Evolutionary conservation across 805 yeast genomes (phyloP), one percentile per base, ranked within the genome.

Genomic region (Cyberlindnera veronae): DNA sequence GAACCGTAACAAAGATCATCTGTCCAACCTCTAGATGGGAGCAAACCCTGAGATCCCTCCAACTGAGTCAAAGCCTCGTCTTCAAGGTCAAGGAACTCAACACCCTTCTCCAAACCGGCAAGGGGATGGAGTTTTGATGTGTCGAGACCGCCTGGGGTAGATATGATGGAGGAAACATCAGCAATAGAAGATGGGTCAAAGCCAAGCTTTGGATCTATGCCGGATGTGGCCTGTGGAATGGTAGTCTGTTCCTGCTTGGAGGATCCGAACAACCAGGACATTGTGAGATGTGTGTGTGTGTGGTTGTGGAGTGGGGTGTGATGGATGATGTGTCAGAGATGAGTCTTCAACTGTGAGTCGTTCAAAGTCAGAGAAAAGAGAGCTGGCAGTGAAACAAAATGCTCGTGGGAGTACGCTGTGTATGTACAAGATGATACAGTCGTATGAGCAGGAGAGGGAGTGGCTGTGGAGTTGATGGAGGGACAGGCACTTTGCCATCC

Each of bases 1-100:
- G 98, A 84, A 53, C 99, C 99, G 65, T 93, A 93, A 75, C 97
- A 89, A 50, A 93, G 74, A 68, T 93, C 98, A 63, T 93, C 99
- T 13, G 89, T 77, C 95, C 96, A 93, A 54, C 95, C 95, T 68
- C 97, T 81, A n/a, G 95, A 84, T 20, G 99, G 96, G 48, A 93
- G 76, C 44, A 91, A 62, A 43, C 96, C 95, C 58, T 86, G 88
- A 2, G 95, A 78, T 29, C 96, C 96, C 57, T 88, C 95, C 55
- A 86, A 64, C n/a, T 76, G 65, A 34, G 79, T 76, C 46, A 89
- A 68, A 48, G 79, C 72, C 50, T 89, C 96, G 46, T 82, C 90
- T 55, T 91, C 97, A 47, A 93, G 71, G 53, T 91, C 96, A 51
- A 93, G 67, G 61, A 81, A 91, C 63, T 93, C 97, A 37, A 93